Evolutionary conservation across 768 basidiomycete genomes (phyloP).

Genomic region (Lentinula sp.): DNA sequence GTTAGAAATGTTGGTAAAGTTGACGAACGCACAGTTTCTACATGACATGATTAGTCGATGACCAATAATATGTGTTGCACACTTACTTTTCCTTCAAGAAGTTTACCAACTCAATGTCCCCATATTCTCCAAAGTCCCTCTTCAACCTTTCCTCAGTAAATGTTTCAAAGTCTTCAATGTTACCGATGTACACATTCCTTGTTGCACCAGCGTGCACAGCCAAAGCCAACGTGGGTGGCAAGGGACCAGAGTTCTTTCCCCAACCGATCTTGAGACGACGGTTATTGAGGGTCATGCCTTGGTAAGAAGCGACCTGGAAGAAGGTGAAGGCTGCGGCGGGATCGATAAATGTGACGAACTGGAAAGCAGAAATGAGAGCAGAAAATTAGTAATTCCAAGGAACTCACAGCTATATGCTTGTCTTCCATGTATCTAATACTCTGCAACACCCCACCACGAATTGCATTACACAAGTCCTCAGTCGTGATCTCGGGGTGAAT

Average conservation of each 20-base stretch:
- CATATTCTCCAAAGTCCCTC: conserved; percentile 91
- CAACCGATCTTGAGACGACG: conserved; percentile 95
- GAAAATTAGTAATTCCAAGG: background rate
- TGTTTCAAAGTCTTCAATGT: conserved; percentile 90
- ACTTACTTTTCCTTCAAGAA: conserved; percentile 91
- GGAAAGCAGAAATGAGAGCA: background rate
- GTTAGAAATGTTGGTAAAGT: conserved; percentile 92
- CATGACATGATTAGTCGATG: background rate
- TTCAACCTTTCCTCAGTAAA: conserved; percentile 88
- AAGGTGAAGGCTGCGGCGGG: conserved; percentile 90
- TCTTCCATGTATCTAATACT: conserved; percentile 94
- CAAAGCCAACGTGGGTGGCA: conserved; percentile 76
- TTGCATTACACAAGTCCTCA: conserved; percentile 94
- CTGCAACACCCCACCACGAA: conserved; percentile 94
- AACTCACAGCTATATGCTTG: conserved; percentile 89
- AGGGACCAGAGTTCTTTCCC: conserved; percentile 93
- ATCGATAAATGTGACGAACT: conserved; percentile 97
- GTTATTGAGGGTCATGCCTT: conserved; percentile 88
- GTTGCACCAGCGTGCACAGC: conserved; percentile 92
- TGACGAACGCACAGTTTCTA: conserved; percentile 94
- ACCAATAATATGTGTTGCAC: background rate
- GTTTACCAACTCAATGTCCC: conserved; percentile 95
- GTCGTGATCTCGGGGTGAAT: conserved; percentile 93
- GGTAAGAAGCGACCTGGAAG: conserved; percentile 86
- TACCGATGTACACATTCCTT: conserved; percentile 94